Conservation (phyloP, 768 basidiomycete genomes). For the Lactarius sanguifluus region DNA sequence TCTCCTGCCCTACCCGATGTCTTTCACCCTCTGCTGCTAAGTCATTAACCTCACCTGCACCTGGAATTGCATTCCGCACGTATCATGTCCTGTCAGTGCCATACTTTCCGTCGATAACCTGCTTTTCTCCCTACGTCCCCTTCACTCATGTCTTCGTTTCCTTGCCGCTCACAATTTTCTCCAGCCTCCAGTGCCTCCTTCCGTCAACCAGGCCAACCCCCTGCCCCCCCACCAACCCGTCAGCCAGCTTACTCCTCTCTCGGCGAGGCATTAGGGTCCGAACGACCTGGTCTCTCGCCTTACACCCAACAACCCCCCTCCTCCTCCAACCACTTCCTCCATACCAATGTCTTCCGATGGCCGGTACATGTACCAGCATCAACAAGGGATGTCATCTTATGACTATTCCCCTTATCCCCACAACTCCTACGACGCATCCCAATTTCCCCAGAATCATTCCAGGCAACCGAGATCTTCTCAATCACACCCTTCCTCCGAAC, state of each 20-base stretch:
- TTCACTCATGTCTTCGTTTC: slow-evolving; percentile 21
- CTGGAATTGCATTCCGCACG: slow-evolving; percentile 23
- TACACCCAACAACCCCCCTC: slow-evolving; percentile 25
- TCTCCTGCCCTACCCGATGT: slow-evolving; percentile 22
- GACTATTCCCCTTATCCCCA: slow-evolving; percentile 48
- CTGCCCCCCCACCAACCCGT: slow-evolving; percentile 26
- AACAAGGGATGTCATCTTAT: slow-evolving; percentile 47
- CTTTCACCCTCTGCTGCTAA: slow-evolving; percentile 21
- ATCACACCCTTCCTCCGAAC: slow-evolving; percentile 35
- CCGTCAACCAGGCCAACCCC: slow-evolving; percentile 19
- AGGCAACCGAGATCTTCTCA: slow-evolving; percentile 34
- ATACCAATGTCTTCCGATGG: slow-evolving; percentile 50
- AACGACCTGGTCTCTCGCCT: slow-evolving; percentile 19
- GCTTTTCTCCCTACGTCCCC: background rate
- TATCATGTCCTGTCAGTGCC: slow-evolving; percentile 31
- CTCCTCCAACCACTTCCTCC: slow-evolving; percentile 17
- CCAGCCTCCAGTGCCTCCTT: slow-evolving; percentile 25
- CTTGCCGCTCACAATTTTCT: slow-evolving; percentile 27
- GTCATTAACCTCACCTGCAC: background rate
- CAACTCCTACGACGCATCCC: slow-evolving; percentile 35
- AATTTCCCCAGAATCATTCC: slow-evolving; percentile 33
- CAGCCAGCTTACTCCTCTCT: slow-evolving; percentile 31
- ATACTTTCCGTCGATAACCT: slow-evolving; percentile 25
- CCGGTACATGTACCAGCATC: slow-evolving; percentile 55
- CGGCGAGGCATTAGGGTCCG: slow-evolving; percentile 31